Evolutionary conservation across 108 stramenopile species (phyloP).

Genomic region (Seminavis robusta): DNA sequence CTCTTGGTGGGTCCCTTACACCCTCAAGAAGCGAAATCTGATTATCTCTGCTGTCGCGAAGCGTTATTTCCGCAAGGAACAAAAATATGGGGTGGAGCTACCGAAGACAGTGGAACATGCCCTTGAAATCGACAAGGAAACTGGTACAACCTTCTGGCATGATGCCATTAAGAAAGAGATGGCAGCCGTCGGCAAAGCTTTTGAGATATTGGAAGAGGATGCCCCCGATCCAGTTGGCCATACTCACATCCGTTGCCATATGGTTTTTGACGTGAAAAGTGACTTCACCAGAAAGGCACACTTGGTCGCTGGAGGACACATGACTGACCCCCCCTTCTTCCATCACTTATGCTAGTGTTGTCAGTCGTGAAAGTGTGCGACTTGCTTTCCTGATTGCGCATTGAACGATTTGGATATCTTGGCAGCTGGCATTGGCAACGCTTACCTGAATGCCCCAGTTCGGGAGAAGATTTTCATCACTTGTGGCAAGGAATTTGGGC

Average conservation of each 20-base stretch:
- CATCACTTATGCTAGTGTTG: conserved; percentile 50
- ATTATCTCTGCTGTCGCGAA: conserved; percentile 12
- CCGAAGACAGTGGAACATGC: conserved; percentile 35
- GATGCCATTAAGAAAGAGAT: conserved; percentile 51
- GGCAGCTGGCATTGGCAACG: conserved; percentile 34
- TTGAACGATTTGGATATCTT: conserved; percentile 40
- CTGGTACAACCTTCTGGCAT: conserved; percentile 34
- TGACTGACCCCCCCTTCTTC: conserved; percentile 16
- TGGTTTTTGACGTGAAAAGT: conserved; percentile 53
- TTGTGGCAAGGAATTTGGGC: conserved; percentile 40
- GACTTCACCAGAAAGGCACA: conserved; percentile 39
- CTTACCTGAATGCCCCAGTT: conserved; percentile 36
- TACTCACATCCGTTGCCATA: background rate
- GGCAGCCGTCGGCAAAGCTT: conserved; percentile 30
- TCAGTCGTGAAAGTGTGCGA: conserved; percentile 39
- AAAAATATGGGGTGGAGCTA: conserved; percentile 17
- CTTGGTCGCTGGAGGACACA: conserved; percentile 43
- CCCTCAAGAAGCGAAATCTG: conserved; percentile 12
- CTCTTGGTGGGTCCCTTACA: conserved; percentile 31
- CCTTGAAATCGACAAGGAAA: conserved; percentile 30
- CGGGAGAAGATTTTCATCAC: conserved; percentile 23
- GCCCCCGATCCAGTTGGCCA: conserved; percentile 3
- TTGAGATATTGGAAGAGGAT: conserved; percentile 24
- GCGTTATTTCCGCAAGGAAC: background rate
- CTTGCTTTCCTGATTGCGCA: conserved; percentile 43